Percentiles rank a stretch among this genome's conserved stretches.
phyloP scores from a whole-genome alignment of 805 yeast genomes.

The Wickerhamomyces tratensis region DNA sequence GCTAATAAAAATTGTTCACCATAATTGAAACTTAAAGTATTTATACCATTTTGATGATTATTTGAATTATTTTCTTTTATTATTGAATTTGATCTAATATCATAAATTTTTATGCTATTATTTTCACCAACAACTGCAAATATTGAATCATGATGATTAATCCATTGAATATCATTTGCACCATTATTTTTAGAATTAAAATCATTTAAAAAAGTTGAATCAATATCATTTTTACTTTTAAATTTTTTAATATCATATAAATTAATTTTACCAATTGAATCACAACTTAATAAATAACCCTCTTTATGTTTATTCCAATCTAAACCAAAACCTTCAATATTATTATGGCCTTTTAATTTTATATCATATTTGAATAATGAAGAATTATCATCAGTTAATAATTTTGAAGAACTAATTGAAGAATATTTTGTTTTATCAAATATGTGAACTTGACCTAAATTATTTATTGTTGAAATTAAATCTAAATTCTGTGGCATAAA shows the following conservation, averaged over 20 bases:
- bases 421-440: constrained; percentile 84
- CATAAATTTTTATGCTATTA: constrained; percentile 39
- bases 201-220: constrained; percentile 8
- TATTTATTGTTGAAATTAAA: constrained; percentile 60
- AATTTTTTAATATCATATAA: constrained; percentile 57
- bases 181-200: constrained; percentile 33
- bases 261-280: constrained; percentile 53
- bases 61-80: constrained; percentile 2
- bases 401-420: constrained; percentile 22
- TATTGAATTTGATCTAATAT: constrained; percentile 29
- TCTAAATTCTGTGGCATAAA: constrained; percentile 86
- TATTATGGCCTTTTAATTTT: constrained; percentile 28
- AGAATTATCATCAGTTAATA: constrained; percentile 3
- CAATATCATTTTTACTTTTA: constrained; percentile 15
- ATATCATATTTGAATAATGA: constrained; percentile 39
- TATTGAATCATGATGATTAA: constrained; percentile 47
- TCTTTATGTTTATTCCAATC: constrained; percentile 64
- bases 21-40: constrained; percentile 52
- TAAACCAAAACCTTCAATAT: constrained; percentile 56
- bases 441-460: constrained; percentile 53
- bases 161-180: constrained; percentile 68
- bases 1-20: constrained; percentile 47
- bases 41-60: constrained; percentile 31
- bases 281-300: constrained; percentile 51
- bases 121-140: constrained; percentile 65